Base-by-base conservation (phyloP, 2,329 filamentous ascomycete genomes). In the Beauveria caledonica region DNA sequence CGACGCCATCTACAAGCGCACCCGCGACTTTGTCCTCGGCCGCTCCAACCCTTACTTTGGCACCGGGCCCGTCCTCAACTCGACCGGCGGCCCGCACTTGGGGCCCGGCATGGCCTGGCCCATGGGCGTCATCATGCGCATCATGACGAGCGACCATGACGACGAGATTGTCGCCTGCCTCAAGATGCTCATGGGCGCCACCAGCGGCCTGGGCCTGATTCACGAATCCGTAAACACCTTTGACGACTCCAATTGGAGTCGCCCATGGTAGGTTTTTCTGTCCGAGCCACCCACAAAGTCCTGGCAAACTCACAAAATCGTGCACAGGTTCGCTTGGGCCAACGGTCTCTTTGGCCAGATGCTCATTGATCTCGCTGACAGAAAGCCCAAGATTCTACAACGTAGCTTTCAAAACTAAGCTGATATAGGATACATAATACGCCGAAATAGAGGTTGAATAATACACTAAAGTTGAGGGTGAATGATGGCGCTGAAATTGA, bases 341-440 rank as follows among this genome's bases (percentile, higher is more conserved):
- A 94, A 94, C 69, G 90, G 88, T 0, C 83, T 95, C n/a, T 94
- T 92, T 73, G 88, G 89, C 13, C 88, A 93, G 75, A 90, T 89
- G 62, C 82, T 94, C 60, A 73, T 94, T 33, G 88, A 93, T 74
- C 72, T 96, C 55, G 85, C 86, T 50, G 80, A 84, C 64, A 78
- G 90, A 70, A 90, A 90, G 71, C 90, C 90, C 11, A 77, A 86
- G 67, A 70, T 96, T 61, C 71, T 85, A 33, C 66, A 68, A 33
- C 74, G 67, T 63, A 83, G 76, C 65, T 84, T 79, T 65, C 80
- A 84, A 67, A 46, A 59, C 17, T 62, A 63, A 53, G 21, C 39
- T 13, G 58, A 62, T 29, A 27, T 15, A 44, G 4, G 1, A 54
- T 17, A 29, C 8, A 52, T 10, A 52, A 52, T 23, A 21, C 42